Conservation (phyloP, 2,329 filamentous ascomycete genomes). For the Cercospora zeae-maydis region DNA sequence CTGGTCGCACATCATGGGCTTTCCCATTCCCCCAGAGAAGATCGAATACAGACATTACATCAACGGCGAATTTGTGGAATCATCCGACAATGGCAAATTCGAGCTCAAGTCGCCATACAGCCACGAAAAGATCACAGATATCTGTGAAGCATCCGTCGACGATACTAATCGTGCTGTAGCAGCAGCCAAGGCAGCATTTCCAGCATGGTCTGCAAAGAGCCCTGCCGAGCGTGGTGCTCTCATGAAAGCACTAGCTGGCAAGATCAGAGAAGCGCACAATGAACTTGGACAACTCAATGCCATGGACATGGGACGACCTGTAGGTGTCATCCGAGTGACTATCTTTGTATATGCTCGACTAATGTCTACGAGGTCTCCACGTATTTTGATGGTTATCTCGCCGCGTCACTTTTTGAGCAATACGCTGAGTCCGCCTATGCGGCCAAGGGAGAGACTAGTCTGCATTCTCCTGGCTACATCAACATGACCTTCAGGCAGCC, state of each 20-base stretch:
- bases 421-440: slow-evolving; percentile 45
- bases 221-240: slow-evolving; percentile 42
- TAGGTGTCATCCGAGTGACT: slow-evolving; percentile 17
- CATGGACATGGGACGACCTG: slow-evolving; percentile 46
- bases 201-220: slow-evolving; percentile 53
- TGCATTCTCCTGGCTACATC: slow-evolving; percentile 50
- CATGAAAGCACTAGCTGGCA: slow-evolving; percentile 47
- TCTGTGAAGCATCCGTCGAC: slow-evolving; percentile 63
- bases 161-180: slow-evolving; percentile 69
- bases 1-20: slow-evolving; percentile 16
- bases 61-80: slow-evolving; percentile 50
- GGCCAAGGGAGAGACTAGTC: slow-evolving; percentile 44
- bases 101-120: slow-evolving; percentile 45
- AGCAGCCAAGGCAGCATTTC: slow-evolving; percentile 65
- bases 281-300: slow-evolving; percentile 49
- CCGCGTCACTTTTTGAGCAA: slow-evolving; percentile 41
- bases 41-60: slow-evolving; percentile 48
- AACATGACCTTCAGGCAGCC: slow-evolving; percentile 39
- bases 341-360: background rate
- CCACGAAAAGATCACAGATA: slow-evolving; percentile 45
- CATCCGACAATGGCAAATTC: slow-evolving; percentile 47
- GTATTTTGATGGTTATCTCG: slow-evolving; percentile 40
- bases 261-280: slow-evolving; percentile 42
- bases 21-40: slow-evolving; percentile 26
- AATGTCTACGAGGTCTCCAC: slow-evolving; percentile 19